Evolutionary conservation across 192 early-diverging fungal species (phyloP), one percentile per base, ranked within the genome.

Genomic region (Phycomyces nitens): DNA sequence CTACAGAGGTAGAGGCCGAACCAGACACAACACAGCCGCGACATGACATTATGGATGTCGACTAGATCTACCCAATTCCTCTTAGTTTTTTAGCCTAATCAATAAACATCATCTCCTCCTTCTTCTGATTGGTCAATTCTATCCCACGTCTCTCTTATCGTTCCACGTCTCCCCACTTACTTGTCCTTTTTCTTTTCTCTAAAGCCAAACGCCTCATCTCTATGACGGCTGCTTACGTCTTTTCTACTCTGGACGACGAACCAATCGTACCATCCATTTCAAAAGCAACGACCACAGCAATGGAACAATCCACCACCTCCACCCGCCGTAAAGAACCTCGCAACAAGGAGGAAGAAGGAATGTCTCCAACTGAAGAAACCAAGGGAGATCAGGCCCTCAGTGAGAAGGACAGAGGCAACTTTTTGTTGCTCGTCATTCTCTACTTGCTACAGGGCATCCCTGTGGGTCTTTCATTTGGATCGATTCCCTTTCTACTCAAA

Each of bases 401-500:
- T 23, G 56, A 15, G 18, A 47, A 58, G 49, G 74, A 76, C 42
- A 39, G 43, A 26, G 56, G 58, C n/a, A 84, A 86, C 64, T 65
- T 88, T 41, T 52, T 73, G 11, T 66, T 88, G 29, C 68, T 88
- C 24, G 68, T 86, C 16, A 53, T 82, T 5, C 58, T 87, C 42
- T 87, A 99, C 75, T 73, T 94, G 53, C 86, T 99, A 0, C 97
- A 99, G 68, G 97, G 97, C 12, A 86, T 99, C 40, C 97, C 97
- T 5, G 80, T 99, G 6, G 97, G 97, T 0, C 77, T 97, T 55
- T 85, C 86, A 6, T 90, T 94, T 68, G 95, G 94, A 26, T 91
- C 88, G 41, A 88, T 99, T 27, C 95, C 95, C 24, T 99, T 96
- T 69, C 69, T 99, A 42, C 86, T 99, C 51, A 99, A 99, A 75